Base-by-base conservation (phyloP, 495 filamentous ascomycete genomes). In the Penicillium cosmopolitanum region DNA sequence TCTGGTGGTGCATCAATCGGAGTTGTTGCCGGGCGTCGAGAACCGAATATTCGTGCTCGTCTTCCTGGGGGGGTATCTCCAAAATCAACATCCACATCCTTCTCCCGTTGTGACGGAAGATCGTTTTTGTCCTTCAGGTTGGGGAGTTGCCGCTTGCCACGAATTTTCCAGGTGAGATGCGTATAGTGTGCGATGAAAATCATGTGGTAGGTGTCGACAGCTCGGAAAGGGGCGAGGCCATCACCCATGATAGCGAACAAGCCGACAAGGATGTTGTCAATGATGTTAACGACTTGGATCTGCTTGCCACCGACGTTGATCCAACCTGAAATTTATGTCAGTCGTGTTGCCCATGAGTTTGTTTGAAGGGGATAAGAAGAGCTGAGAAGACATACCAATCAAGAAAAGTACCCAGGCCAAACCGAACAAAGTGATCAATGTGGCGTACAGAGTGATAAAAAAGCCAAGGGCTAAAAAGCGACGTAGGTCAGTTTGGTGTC, bases 121-220 rank as follows among this genome's bases (percentile, higher is more conserved):
- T 92, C 89, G 63, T 91, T 92, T 61, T 88, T 85, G 64, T 92
- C 84, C 21, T 82, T 80, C 13, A 92, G 76, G 18, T 84, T 72
- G 0, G 85, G 87, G 4, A 93, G 77, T 8, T 72, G 69, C n/a
- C 84, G 78, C 69, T 84, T 83, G 38, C 80, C 74, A 25, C 90
- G 87, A 11, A 89, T 71, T 50, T 85, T 85, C 89, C 88, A 92
- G 1, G 89, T 91, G 34, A 85, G 71, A 48, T 86, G 83, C 52
- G 91, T 85, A 66, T 85, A 84, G 56, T 82, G 81, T 0, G 86
- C 85, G 53, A 91, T 87, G 65, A 81, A 91, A 40, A 82, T 79
- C 88, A 91, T 91, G 65, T 93, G 89, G 69, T 93, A 94, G 0
- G 90, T 94, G 66, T 94, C 90, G 5, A 91, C 77, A 7, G 84